phyloP scores from a whole-genome alignment of 345 rosid species.

The Durio zibethinus region DNA sequence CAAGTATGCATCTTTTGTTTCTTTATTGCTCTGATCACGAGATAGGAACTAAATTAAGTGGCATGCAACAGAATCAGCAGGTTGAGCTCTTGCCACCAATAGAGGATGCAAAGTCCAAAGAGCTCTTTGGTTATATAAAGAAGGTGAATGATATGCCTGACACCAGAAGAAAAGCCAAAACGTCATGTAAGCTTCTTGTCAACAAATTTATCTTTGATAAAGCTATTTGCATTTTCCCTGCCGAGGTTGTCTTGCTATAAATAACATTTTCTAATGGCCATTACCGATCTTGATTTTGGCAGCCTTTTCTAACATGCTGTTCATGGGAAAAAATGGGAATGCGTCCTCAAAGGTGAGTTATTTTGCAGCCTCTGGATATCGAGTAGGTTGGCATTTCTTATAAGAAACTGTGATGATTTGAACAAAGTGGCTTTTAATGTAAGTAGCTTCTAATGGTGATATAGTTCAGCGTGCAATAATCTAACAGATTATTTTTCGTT shows the following conservation, averaged over 20 bases:
- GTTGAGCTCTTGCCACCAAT: constrained; percentile 46
- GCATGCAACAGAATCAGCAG: constrained; percentile 52
- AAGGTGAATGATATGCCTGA: constrained; percentile 62
- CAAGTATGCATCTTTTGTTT: neutral
- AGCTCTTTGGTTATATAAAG: constrained; percentile 67
- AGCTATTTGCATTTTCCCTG: constrained; percentile 4
- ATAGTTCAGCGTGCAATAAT: neutral
- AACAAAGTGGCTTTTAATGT: neutral
- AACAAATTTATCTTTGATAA: neutral
- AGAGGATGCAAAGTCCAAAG: constrained; percentile 52
- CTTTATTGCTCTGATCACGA: neutral
- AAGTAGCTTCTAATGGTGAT: neutral
- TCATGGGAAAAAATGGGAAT: constrained; percentile 42
- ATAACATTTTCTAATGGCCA: neutral
- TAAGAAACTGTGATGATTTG: neutral
- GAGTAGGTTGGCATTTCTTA: neutral
- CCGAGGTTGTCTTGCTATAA: neutral
- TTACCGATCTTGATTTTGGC: constrained; percentile 21
- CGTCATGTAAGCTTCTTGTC: constrained; percentile 49
- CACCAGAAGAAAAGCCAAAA: constrained; percentile 52
- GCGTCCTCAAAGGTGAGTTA: constrained; percentile 56
- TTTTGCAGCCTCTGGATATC: constrained; percentile 5
- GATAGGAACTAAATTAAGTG: constrained; percentile 9
- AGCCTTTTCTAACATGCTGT: constrained; percentile 49
- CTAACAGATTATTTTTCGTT: neutral